Base-by-base conservation (phyloP, 2,329 filamentous ascomycete species). In the Neurospora sp. region DNA sequence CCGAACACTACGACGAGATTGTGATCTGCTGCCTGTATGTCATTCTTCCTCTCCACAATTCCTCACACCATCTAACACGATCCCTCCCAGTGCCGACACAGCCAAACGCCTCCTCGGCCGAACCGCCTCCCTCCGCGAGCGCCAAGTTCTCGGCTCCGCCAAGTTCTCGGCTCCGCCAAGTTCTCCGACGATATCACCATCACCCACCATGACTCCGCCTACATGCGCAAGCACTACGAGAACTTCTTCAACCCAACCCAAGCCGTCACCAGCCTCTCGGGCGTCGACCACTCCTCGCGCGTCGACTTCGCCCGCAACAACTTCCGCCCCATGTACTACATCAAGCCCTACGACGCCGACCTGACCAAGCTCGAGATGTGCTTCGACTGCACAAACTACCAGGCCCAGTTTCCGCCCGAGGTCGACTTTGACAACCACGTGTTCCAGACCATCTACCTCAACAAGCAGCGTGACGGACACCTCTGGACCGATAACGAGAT, bases 301-400 rank as follows among this genome's bases (percentile, higher is more conserved):
- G 65, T 71, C 37, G 66, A 66, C 0, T 43, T 57, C 17, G 71
- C 72, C 38, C 33, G 68, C 28, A 28, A 46, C 68, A 80, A 80
- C 23, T 90, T 87, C 81, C 82, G 83, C 67, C 87, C 88, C 68
- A 90, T 90, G 88, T 90, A 90, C 79, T 85, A 86, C 75, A 90
- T 87, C 73, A 86, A 88, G 69, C 85, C 83, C 68, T 90, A 90
- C 76, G 78, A 81, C 0, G 71, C 83, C 15, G 84, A 89, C 73
- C 82, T 83, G 1, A 84, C 81, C 2, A 86, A 88, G 75, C 85
- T 90, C 8, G 88, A 90, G 77, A 90, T 90, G 88, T 89, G 86
- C 70, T 93, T 92, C 79, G 89, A 93, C 78, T 91, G 89, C 80
- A 90, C 88, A 43, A 91, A 92, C 77, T 92, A 92, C 79, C 90